Conservation (phyloP, 257 asterid genomes). For the Phtheirospermum japonicum region DNA sequence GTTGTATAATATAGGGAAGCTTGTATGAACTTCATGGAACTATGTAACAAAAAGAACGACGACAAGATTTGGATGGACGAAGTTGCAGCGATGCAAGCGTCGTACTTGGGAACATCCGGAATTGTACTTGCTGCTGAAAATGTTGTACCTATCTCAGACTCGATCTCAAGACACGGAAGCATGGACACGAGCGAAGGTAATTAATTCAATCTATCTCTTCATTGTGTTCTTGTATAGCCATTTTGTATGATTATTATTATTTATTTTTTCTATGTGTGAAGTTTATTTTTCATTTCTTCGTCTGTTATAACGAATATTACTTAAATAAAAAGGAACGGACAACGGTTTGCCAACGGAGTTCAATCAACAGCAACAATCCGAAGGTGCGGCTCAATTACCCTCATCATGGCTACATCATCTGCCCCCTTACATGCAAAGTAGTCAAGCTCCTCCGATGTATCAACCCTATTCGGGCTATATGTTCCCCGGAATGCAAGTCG, state of each 20-base stretch:
- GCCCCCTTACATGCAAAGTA: constrained; percentile 51
- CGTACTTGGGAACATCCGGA: constrained; percentile 58
- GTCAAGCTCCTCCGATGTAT: constrained; percentile 54
- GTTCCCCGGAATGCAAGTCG: constrained; percentile 55
- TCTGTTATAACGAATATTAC: neutral
- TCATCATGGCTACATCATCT: constrained; percentile 44
- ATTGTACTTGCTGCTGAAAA: constrained; percentile 45
- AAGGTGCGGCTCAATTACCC: constrained; percentile 47
- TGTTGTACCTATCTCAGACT: constrained; percentile 34
- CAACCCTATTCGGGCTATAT: constrained; percentile 63
- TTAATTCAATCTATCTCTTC: neutral
- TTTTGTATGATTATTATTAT: too few relatives aligned
- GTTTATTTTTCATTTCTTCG: neutral
- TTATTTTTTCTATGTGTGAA: too few relatives aligned
- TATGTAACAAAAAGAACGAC: constrained; percentile 64
- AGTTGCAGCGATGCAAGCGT: constrained; percentile 79
- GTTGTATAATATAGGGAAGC: constrained; percentile 52
- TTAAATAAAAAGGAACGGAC: constrained; percentile 31
- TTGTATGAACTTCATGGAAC: constrained; percentile 58
- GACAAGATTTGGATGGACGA: constrained; percentile 81
- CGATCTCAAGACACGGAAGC: constrained; percentile 51
- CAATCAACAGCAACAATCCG: constrained; percentile 41
- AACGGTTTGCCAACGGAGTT: constrained; percentile 38
- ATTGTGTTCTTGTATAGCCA: too few relatives aligned
- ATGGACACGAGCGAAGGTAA: constrained; percentile 52